Conservation (phyloP, 352 stramenopile species). For the Phytophthora sp. region DNA sequence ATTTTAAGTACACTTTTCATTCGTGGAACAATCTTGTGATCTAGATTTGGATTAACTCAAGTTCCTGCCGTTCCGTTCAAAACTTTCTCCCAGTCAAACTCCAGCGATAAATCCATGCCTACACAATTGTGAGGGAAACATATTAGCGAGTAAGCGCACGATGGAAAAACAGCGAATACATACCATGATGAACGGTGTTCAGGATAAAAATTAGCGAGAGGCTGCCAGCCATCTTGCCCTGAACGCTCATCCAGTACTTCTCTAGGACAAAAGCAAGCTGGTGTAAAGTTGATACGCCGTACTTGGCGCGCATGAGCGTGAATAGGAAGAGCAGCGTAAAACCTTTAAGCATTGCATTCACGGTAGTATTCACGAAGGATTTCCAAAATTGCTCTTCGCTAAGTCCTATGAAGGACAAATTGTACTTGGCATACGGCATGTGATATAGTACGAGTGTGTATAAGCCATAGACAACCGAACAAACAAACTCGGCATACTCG, state of each 20-base stretch:
- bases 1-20: no score
- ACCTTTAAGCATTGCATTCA: slow-evolving; percentile 18
- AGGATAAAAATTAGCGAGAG: slow-evolving; percentile 38
- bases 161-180: no score
- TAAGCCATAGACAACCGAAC: slow-evolving; percentile 26
- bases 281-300: slow-evolving; percentile 30
- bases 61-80: neutral
- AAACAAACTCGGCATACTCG: slow-evolving; percentile 40
- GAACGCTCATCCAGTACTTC: slow-evolving; percentile 34
- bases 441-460: slow-evolving; percentile 28
- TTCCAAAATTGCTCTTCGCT: neutral
- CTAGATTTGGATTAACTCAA: neutral
- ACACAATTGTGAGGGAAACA: no score
- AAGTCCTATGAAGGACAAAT: slow-evolving; percentile 22
- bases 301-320: slow-evolving; percentile 26
- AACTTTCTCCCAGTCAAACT: slow-evolving; percentile 1
- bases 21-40: no score
- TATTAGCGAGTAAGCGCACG: no score
- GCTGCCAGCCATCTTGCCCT: slow-evolving; percentile 30
- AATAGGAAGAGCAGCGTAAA: slow-evolving; percentile 24
- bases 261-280: slow-evolving; percentile 42
- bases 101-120: neutral
- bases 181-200: slow-evolving; percentile 19
- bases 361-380: slow-evolving; percentile 1
- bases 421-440: slow-evolving; percentile 29